Evolutionary conservation across 1,284 basidiomycete genomes (phyloP), one percentile per base, ranked within the genome.

Genomic region (Apiotrichum siamense): DNA sequence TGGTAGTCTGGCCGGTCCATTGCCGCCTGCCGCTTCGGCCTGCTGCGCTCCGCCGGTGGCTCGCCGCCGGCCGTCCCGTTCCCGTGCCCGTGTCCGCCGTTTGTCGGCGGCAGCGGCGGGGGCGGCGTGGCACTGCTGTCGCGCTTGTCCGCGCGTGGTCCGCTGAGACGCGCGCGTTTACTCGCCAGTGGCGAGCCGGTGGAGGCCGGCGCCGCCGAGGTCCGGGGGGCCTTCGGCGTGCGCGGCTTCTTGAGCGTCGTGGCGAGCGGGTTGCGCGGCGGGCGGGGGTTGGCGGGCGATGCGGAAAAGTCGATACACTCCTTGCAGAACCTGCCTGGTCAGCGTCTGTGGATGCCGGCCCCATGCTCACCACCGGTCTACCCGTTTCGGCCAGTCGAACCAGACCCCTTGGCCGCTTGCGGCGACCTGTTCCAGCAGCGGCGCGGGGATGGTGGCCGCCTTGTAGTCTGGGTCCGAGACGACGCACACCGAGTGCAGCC

Each of bases 401-500:
- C 66, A 69, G 11, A 49, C 57, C 10, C 60, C 64, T 20, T 52
- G 36, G 1, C 52, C 58, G 10, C 50, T 45, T 24, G 60, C 50
- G 24, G 49, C 45, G 3, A 66, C 40, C 40, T 66, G 57, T 5
- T 60, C 54, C 0, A 56, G 32, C 3, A 71, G 47, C 25, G 49
- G 54, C 1, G 41, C 25, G 0, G 72, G 73, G 13, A 71, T 51
- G 0, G 63, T 64, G 7, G 26, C 32, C 12, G 41, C 47, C 27
- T 49, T 29, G 12, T 45, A 45, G 1, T 55, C 57, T 5, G 55
- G 54, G 2, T 44, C 48, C 1, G 53, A 47, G 3, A 64, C 27
- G 2, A 72, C 49, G 46, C 73, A 75, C 17, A 60, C 65, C 0
- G 67, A 60, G 58, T 75, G 73, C 31, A 62, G 67, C 73, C 73